Conservation (phyloP, 306 rosid genomes). For the Prunus mongolica region DNA sequence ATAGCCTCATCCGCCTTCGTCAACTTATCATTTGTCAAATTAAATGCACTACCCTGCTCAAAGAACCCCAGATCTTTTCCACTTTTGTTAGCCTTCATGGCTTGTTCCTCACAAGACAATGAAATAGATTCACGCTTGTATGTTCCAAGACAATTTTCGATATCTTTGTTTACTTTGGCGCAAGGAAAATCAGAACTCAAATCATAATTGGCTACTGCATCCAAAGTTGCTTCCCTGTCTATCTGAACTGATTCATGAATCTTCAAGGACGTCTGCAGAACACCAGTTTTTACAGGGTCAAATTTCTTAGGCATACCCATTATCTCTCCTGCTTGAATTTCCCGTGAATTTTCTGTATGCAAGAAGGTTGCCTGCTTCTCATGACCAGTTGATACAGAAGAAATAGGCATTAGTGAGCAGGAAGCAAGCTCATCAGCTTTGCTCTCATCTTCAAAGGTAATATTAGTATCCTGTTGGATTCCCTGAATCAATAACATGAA, state of each 20-base stretch:
- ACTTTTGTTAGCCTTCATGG: constrained; percentile 25
- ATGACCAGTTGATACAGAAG: constrained; percentile 23
- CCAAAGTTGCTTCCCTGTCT: constrained; percentile 18
- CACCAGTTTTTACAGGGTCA: constrained; percentile 5
- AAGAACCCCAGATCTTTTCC: constrained; percentile 27
- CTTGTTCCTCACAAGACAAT: constrained; percentile 22
- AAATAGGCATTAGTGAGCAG: constrained; percentile 18
- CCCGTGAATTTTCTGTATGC: constrained; percentile 10
- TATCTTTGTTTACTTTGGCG: constrained; percentile 19
- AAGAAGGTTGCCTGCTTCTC: constrained; percentile 27
- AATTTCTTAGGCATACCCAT: constrained; percentile 6
- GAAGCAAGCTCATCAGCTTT: constrained; percentile 34
- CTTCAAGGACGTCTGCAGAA: constrained; percentile 16
- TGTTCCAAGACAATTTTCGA: constrained; percentile 16
- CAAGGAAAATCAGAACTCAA: constrained; percentile 20
- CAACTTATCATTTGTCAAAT: constrained; percentile 22
- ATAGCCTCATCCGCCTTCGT: constrained; percentile 23
- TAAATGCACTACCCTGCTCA: constrained; percentile 23
- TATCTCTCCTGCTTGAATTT: constrained; percentile 14
- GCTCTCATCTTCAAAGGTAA: constrained; percentile 26
- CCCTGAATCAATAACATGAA: constrained; percentile 15
- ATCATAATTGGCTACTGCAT: constrained; percentile 21
- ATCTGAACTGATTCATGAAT: constrained; percentile 28
- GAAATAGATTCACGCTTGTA: constrained; percentile 5
- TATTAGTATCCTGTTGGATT: constrained; percentile 33